Evolutionary conservation across 2,329 filamentous ascomycete genomes (phyloP).

Genomic region (Diplodia scrobiculata): DNA sequence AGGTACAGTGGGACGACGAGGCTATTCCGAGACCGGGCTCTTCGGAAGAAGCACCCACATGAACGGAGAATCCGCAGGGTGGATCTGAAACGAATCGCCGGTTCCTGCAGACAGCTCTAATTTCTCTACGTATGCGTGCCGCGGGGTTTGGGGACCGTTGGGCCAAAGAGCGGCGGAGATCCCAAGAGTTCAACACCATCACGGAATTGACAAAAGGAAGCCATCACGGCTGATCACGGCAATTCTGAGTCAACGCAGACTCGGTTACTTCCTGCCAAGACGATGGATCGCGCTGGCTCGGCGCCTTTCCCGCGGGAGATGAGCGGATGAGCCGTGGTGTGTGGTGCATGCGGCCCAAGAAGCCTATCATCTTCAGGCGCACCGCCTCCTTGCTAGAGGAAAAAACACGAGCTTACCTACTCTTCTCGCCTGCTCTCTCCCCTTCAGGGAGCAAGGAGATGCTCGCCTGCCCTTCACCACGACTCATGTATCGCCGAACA

Average conservation of each 20-base stretch:
- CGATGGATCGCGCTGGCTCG: not conserved
- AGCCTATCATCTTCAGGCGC: conserved; percentile 6
- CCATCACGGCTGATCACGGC: not conserved
- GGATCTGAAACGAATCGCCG: not conserved
- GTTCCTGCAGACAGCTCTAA: not conserved
- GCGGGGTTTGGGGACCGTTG: too few relatives aligned
- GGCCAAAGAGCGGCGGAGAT: not conserved
- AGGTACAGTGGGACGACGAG: not conserved
- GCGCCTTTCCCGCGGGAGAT: conserved; percentile 15
- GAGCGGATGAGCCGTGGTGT: not conserved
- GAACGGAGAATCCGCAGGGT: not conserved
- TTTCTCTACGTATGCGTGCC: not conserved
- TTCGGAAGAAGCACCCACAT: not conserved
- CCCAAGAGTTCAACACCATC: conserved; percentile 3
- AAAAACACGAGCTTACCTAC: not conserved
- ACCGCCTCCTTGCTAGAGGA: not conserved
- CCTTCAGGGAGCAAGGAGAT: not conserved
- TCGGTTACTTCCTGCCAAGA: not conserved
- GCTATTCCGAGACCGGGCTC: not conserved
- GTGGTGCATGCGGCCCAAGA: not conserved
- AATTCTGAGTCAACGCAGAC: not conserved
- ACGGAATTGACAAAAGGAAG: not conserved
- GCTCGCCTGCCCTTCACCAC: not conserved
- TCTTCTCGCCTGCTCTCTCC: not conserved
- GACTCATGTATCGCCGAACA: not conserved